These are phyloP conservation scores for Candida railenensis DNA, from an alignment of 805 yeast genomes.

Conservation along the genomic window DNA sequence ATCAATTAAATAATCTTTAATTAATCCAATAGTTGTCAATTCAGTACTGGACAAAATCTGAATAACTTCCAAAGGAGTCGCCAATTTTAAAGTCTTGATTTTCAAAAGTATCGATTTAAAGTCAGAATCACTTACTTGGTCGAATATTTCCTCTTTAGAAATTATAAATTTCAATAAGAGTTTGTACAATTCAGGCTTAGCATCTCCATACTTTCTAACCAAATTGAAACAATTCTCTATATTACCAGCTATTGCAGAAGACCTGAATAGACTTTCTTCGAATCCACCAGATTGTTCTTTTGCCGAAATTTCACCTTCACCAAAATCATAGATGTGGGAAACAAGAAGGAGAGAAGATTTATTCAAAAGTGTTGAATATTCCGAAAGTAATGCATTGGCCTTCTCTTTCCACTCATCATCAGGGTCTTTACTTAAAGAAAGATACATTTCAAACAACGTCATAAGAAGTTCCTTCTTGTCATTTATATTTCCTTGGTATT, in stretches of 20 bases:
- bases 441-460: constrained; percentile 80
- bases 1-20: constrained; percentile 66
- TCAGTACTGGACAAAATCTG: constrained; percentile 62
- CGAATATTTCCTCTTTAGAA: constrained; percentile 51
- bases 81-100: constrained; percentile 50
- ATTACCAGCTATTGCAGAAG: constrained; percentile 59
- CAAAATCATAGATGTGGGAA: constrained; percentile 56
- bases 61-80: constrained; percentile 78
- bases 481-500: constrained; percentile 64
- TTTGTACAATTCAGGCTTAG: constrained; percentile 64
- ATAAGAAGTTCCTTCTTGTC: constrained; percentile 74
- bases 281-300: constrained; percentile 42
- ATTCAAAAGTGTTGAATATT: constrained; percentile 51
- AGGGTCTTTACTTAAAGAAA: constrained; percentile 50
- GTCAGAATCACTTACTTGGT: constrained; percentile 50
- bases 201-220: constrained; percentile 57
- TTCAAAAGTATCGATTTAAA: constrained; percentile 49
- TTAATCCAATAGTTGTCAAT: constrained; percentile 66
- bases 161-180: constrained; percentile 63
- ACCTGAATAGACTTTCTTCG: constrained; percentile 65
- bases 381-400: constrained; percentile 53
- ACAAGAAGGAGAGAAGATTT: constrained; percentile 53
- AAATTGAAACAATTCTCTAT: constrained; percentile 55
- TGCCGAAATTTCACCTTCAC: constrained; percentile 46
- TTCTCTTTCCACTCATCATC: constrained; percentile 60